Evolutionary conservation across 371 early-diverging fungal genomes (phyloP), one percentile per base, ranked within the genome.

Genomic region (Mucor velutinosus): DNA sequence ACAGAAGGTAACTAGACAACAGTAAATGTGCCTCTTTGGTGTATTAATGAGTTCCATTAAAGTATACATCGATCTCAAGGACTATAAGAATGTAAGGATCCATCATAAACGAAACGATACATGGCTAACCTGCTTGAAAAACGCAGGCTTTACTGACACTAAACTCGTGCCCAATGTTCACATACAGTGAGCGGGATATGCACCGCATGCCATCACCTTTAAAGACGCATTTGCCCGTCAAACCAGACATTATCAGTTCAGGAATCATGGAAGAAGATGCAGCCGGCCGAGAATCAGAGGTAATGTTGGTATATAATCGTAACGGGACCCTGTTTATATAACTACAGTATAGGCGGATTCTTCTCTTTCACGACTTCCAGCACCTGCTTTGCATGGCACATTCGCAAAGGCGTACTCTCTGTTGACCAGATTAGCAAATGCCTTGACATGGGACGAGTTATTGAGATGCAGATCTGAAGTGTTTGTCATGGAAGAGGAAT

Each of bases 401-500:
- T 97, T 97, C 77, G 80, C 90, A 27, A 87, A 86, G 39, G 98
- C 97, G 0, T 98, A 98, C 77, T 73, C 82, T 37, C 78, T 95
- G 27, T 79, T 98, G 67, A 91, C 95, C 15, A 79, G 80, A 23
- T 83, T 98, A 19, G 94, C 92, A 25, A 81, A 88, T 41, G 88
- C 89, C 49, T 90, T 94, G 68, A 97, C 97, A 10, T 98, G 98
- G 98, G 97, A 98, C 66, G 96, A 96, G 73, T 78, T 98, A 55
- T 82, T 98, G 57, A 83, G 85, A 60, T 90, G 89, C 61, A 86
- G 98, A 49, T 94, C 95, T 10, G 73, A 81, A 49, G 95, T 93
- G 14, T 98, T 98, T 82, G 97, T 98, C 8, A 98, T 98, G 98
- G 98, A 98, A 66, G 98, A 97, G 67, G 98, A 98, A 75, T 98